A percentile compares a stretch with the other conserved stretches of the same genome.
Evolutionary conservation across 2,329 filamentous ascomycete genomes (phyloP).

Genomic region (Venturiaceae sp.): DNA sequence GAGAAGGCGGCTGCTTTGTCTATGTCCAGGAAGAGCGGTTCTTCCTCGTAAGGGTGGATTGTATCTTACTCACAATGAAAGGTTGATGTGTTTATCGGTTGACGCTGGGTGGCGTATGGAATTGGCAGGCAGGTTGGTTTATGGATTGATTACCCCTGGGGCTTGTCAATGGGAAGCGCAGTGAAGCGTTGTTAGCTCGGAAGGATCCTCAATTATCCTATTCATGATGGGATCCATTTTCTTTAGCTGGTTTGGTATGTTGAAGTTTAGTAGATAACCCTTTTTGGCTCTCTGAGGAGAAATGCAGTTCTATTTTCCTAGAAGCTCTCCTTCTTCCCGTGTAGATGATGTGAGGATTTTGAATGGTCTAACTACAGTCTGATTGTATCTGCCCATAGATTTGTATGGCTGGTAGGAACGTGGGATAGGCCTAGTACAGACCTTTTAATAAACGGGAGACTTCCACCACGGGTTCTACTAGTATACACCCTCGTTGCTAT

Average conservation of each 20-base stretch:
- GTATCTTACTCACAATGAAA: no score
- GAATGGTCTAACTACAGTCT: no score
- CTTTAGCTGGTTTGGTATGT: neutral
- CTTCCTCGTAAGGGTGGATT: neutral
- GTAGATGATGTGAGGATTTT: no score
- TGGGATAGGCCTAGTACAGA: no score
- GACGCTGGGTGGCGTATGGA: neutral
- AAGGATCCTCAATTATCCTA: neutral
- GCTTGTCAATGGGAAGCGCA: neutral
- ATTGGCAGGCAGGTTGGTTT: neutral
- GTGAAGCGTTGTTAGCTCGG: neutral
- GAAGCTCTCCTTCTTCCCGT: no score
- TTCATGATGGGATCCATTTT: neutral
- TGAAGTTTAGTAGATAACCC: neutral
- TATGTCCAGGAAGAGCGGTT: neutral
- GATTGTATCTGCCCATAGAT: no score
- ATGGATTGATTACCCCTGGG: neutral
- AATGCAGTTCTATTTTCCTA: neutral
- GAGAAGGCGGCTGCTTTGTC: slow-evolving; percentile 27
- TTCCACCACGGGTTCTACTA: no score
- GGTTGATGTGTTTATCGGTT: neutral
- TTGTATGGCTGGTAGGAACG: no score
- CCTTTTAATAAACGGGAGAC: no score
- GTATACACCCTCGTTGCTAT: no score
- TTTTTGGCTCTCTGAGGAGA: neutral